Conservation (phyloP, 2,329 filamentous ascomycete genomes). For the Coniosporium uncinatum region DNA sequence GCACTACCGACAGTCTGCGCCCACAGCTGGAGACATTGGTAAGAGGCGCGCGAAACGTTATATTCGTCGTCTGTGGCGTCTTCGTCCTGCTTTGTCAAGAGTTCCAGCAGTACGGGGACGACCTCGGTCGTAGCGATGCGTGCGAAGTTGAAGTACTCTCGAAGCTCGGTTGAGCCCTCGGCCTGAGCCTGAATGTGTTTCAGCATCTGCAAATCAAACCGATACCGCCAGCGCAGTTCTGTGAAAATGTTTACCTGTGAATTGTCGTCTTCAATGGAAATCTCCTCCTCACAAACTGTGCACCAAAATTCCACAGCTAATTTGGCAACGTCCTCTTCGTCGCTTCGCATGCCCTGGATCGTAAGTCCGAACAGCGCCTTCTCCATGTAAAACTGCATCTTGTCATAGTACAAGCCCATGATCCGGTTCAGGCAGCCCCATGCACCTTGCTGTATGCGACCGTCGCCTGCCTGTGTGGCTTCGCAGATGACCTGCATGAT, state of each 20-base stretch:
- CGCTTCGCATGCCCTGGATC: conserved; percentile 97
- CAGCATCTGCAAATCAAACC: not conserved
- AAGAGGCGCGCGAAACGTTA: conserved; percentile 90
- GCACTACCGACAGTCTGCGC: conserved; percentile 83
- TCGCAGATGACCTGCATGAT: conserved; percentile 99
- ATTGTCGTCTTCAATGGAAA: conserved; percentile 97
- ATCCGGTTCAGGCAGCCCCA: conserved; percentile 98
- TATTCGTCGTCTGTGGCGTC: conserved; percentile 97
- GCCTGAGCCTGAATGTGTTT: conserved; percentile 45
- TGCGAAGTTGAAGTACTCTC: conserved; percentile 94
- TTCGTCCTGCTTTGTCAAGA: conserved; percentile 96
- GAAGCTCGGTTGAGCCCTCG: conserved; percentile 77
- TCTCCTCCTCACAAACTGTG: conserved; percentile 99
- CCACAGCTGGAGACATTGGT: conserved; percentile 95
- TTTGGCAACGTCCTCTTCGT: conserved; percentile 97
- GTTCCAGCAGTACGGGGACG: conserved; percentile 80
- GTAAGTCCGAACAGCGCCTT: conserved; percentile 97
- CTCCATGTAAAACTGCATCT: conserved; percentile 99
- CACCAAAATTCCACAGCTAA: conserved; percentile 99
- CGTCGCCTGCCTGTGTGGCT: conserved; percentile 90
- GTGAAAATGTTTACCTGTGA: conserved; percentile 56
- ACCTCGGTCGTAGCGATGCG: conserved; percentile 91
- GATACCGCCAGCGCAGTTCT: not conserved
- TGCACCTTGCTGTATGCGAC: conserved; percentile 88
- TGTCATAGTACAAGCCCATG: conserved; percentile 98